A percentile compares a stretch with the other conserved stretches of the same genome.
Conservation (phyloP, 306 rosid species). For the Glycine soja region DNA sequence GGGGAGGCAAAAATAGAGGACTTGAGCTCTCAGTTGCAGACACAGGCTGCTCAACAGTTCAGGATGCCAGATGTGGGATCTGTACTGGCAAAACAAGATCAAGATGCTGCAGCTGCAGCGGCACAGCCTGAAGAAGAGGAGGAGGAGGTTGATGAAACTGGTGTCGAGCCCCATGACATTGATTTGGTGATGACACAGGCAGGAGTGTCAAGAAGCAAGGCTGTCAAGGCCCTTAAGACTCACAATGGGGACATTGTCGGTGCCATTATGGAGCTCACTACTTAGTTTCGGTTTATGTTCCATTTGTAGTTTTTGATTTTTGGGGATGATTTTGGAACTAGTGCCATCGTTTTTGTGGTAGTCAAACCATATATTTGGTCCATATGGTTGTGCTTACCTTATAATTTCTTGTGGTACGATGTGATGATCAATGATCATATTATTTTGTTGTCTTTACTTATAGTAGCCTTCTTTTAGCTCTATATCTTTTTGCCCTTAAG, state of each 20-base stretch:
- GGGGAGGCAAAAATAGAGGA: conserved; percentile 94
- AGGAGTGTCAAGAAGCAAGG: conserved; percentile 84
- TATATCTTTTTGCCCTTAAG: background rate
- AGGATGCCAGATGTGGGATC: conserved; percentile 87
- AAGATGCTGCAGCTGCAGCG: conserved; percentile 55
- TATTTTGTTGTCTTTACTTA: conserved; percentile 15
- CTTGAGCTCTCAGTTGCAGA: conserved; percentile 87
- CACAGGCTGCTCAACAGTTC: conserved; percentile 92
- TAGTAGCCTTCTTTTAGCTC: conserved; percentile 29
- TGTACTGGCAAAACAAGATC: conserved; percentile 65
- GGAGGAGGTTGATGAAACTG: conserved; percentile 79
- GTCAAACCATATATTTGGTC: conserved; percentile 44
- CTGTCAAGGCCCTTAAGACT: conserved; percentile 88
- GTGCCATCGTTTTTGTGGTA: conserved; percentile 44
- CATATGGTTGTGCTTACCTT: conserved; percentile 48
- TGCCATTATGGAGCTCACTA: conserved; percentile 94
- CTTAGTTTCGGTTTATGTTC: conserved; percentile 46
- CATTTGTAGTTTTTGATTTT: conserved; percentile 27
- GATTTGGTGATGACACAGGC: conserved; percentile 95
- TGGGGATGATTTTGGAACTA: conserved; percentile 45
- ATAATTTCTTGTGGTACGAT: conserved; percentile 23
- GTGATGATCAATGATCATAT: conserved; percentile 37
- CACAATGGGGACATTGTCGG: conserved; percentile 83
- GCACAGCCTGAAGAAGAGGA: conserved; percentile 71
- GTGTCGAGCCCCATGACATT: conserved; percentile 84